A percentile compares a stretch with the other conserved stretches of the same genome.
These are phyloP conservation scores for Colletotrichum sp. DNA, from an alignment of 2,329 filamentous ascomycete genomes.

Conservation along the genomic window DNA sequence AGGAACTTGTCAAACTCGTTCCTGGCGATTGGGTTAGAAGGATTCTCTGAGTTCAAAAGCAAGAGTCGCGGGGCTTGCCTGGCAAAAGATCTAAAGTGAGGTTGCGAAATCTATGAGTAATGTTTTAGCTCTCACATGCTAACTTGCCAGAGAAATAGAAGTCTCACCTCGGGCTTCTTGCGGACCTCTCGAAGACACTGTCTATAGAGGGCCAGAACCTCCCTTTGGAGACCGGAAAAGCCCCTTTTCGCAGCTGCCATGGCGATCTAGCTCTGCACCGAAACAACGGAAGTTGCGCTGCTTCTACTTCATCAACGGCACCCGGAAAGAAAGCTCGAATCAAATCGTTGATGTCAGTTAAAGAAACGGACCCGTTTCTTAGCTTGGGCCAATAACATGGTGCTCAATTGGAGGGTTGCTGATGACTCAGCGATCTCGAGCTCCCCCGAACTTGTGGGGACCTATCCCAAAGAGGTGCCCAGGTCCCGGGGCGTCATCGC, in stretches of 20 bases:
- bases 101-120: constrained; percentile 53
- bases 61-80: constrained; percentile 50
- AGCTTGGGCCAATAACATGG: neutral
- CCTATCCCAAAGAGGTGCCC: neutral
- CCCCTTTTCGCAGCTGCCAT: constrained; percentile 30
- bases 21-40: constrained; percentile 43
- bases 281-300: neutral
- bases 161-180: constrained; percentile 75
- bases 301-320: neutral
- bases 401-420: neutral
- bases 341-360: constrained; percentile 11
- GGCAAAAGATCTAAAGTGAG: constrained; percentile 68
- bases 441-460: neutral
- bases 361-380: neutral
- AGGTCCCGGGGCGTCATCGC: neutral
- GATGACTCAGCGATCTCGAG: constrained; percentile 9
- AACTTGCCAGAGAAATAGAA: neutral
- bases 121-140: neutral
- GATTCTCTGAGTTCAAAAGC: neutral
- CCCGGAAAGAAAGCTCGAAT: neutral
- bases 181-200: constrained; percentile 82
- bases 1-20: constrained; percentile 78
- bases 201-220: constrained; percentile 86
- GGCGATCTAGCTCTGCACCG: neutral
- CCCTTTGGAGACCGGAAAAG: constrained; percentile 87